Evolutionary conservation across 495 filamentous ascomycete genomes (phyloP), one percentile per base, ranked within the genome.

Genomic region (Podospora fimiseda): DNA sequence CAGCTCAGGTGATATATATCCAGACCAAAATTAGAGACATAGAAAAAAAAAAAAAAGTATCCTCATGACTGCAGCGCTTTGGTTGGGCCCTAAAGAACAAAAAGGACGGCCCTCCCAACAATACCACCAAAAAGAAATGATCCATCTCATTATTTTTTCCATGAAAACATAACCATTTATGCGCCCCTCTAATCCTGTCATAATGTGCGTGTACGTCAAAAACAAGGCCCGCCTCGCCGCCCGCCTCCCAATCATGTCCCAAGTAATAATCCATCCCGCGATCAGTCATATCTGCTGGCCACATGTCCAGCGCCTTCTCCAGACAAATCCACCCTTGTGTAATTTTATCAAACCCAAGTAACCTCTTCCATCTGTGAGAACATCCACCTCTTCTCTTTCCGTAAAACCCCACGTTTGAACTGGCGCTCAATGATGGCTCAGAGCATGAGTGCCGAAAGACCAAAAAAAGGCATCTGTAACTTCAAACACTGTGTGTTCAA

Each of bases 91-190:
- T n/a, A n/a, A n/a, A n/a, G n/a, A 36, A n/a, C 15, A 48, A 27
- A 48, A n/a, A 8, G 22, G 15, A 3, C n/a, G n/a, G 30, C 36
- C 15, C 46, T 16, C 14, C 30, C 23, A 40, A 23, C 14, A 13
- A 15, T 21, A 13, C 7, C 21, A n/a, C n/a, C n/a, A n/a, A 50
- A 14, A 40, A 40, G 16, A 39, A 42, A 20, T 1, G 5, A 7
- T 40, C 48, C 48, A 3, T 50, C 48, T 39, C 48, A 24, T 21
- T 40, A 50, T 23, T 50, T 50, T 42, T 39, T 50, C 16, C 15
- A 36, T 23, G 16, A 24, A 33, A 33, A 23, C 36, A 50, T 40
- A 50, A 41, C 23, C 46, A 1, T 21, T 27, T 22, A 24, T 46
- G 22, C 9, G 20, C 43, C 43, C n/a, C 42, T n/a, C 7, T 24